A percentile compares a stretch with the other conserved stretches of the same genome.
Evolutionary conservation across 2,329 filamentous ascomycete species (phyloP).

Genomic region (Xylaria multiplex): DNA sequence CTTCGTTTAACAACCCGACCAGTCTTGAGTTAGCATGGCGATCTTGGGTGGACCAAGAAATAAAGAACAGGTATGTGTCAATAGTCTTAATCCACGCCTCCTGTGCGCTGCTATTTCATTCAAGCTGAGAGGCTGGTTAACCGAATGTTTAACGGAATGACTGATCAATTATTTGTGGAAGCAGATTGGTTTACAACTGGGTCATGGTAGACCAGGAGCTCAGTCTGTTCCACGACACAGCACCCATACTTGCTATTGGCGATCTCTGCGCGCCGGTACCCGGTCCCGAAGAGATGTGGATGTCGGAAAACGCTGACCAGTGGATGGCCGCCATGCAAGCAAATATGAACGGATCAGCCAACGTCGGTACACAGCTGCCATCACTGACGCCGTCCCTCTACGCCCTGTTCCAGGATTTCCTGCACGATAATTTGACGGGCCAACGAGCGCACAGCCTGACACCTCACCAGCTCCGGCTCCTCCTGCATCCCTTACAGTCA

Average conservation of each 20-base stretch:
- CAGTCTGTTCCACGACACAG: slow-evolving; percentile 71
- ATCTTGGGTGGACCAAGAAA: slow-evolving; percentile 72
- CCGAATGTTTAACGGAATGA: neutral
- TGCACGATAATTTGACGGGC: slow-evolving; percentile 69
- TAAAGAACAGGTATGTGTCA: slow-evolving; percentile 65
- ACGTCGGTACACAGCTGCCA: slow-evolving; percentile 62
- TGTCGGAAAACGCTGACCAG: slow-evolving; percentile 64
- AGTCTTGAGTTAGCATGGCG: slow-evolving; percentile 66
- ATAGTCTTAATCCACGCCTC: slow-evolving; percentile 33
- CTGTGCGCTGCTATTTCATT: neutral
- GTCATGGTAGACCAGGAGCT: slow-evolving; percentile 79
- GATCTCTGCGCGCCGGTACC: slow-evolving; percentile 74
- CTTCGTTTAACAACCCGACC: slow-evolving; percentile 55
- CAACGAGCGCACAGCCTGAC: slow-evolving; percentile 54
- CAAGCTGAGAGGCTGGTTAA: slow-evolving; percentile 22
- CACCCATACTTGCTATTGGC: slow-evolving; percentile 70
- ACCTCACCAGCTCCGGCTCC: slow-evolving; percentile 70
- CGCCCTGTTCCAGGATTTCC: slow-evolving; percentile 74
- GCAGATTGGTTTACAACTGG: slow-evolving; percentile 77
- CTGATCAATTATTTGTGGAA: slow-evolving; percentile 4
- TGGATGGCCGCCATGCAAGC: slow-evolving; percentile 70
- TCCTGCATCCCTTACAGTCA: slow-evolving; percentile 74
- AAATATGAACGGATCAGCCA: slow-evolving; percentile 62
- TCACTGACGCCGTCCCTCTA: slow-evolving; percentile 67
- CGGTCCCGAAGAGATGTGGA: slow-evolving; percentile 69